Evolutionary conservation across 225 moss, liverwort and hornwort genomes (phyloP), one percentile per base, ranked within the genome.

Genomic region (Bryum argenteum): DNA sequence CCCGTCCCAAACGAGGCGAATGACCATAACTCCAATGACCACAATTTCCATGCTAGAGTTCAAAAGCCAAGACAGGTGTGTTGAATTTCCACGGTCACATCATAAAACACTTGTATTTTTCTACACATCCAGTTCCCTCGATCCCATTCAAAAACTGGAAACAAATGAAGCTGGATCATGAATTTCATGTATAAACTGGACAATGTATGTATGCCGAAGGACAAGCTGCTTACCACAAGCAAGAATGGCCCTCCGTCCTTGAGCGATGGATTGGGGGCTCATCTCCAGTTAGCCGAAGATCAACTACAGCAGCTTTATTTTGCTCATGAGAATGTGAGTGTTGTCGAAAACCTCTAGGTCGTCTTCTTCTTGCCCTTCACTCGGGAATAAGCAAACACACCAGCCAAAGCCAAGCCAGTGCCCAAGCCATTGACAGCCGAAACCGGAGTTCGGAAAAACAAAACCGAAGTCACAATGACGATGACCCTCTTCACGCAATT

Each of bases 401-500:
- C 98, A 3, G 87, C 74, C 70, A 99, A 75, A 8, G 98, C 98
- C 71, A 99, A 63, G 0, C 87, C 98, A 38, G 98, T 99, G 47
- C 98, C 98, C 55, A 99, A 80, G 22, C 92, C 98, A 71, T 99
- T 99, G 50, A 99, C 91, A 6, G 94, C 74, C 0, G 92, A 93
- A 0, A 99, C 94, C 8, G 98, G 94, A 60, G 94, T 94, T 56
- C 80, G 86, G 92, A 99, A 99, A 66, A 99, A 91, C 66, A 99
- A 52, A 2, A 99, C 98, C 9, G 98, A 99, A 19, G 98, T 90
- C 10, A 99, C 91, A 71, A 99, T 99, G 19, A 99, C 98, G 21
- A 99, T 92, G 42, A 99, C 98, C 41, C 98, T 87, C 88, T 99
- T 99, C 63, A 99, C 98, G 44, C 98, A 99, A 56, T 99, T 99